phyloP scores from a whole-genome alignment of 2,329 filamentous ascomycete genomes.

The Cadophora malorum region DNA sequence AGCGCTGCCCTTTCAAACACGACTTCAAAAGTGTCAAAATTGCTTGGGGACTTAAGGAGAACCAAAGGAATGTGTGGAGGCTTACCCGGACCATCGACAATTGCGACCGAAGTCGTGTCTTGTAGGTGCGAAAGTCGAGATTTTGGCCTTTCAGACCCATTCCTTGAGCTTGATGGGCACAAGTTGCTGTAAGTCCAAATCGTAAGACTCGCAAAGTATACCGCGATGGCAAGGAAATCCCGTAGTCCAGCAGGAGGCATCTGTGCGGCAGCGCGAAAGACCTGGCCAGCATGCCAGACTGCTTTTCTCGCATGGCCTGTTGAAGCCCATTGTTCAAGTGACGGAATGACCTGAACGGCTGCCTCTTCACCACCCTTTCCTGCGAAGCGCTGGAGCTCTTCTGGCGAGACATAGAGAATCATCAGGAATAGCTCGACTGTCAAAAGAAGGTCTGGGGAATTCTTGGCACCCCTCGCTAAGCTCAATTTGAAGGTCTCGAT shows the following conservation, averaged over 20 bases:
- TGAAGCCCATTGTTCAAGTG: slow-evolving; percentile 23
- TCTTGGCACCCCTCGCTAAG: slow-evolving; percentile 1
- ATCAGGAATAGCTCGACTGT: slow-evolving; percentile 30
- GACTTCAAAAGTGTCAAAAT: background rate
- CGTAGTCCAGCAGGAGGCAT: slow-evolving; percentile 60
- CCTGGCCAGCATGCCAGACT: slow-evolving; percentile 36
- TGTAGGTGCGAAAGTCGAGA: background rate
- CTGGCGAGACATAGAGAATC: slow-evolving; percentile 27
- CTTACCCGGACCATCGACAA: slow-evolving; percentile 38
- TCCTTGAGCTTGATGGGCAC: background rate
- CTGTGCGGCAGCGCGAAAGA: slow-evolving; percentile 46
- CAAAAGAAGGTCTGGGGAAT: slow-evolving; percentile 14
- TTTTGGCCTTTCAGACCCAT: slow-evolving; percentile 9
- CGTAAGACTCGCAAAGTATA: slow-evolving; percentile 71
- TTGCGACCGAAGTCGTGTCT: slow-evolving; percentile 30
- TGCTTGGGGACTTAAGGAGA: background rate
- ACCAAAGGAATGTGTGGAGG: background rate
- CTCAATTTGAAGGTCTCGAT: slow-evolving; percentile 26
- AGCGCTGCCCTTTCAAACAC: background rate
- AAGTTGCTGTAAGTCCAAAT: slow-evolving; percentile 70
- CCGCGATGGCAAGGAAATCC: slow-evolving; percentile 71
- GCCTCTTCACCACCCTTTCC: slow-evolving; percentile 34
- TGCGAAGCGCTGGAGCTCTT: slow-evolving; percentile 33
- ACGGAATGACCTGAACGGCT: slow-evolving; percentile 18
- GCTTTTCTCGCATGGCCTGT: slow-evolving; percentile 21